Base-by-base conservation (phyloP, 768 basidiomycete species). In the Trametes gibbosa region DNA sequence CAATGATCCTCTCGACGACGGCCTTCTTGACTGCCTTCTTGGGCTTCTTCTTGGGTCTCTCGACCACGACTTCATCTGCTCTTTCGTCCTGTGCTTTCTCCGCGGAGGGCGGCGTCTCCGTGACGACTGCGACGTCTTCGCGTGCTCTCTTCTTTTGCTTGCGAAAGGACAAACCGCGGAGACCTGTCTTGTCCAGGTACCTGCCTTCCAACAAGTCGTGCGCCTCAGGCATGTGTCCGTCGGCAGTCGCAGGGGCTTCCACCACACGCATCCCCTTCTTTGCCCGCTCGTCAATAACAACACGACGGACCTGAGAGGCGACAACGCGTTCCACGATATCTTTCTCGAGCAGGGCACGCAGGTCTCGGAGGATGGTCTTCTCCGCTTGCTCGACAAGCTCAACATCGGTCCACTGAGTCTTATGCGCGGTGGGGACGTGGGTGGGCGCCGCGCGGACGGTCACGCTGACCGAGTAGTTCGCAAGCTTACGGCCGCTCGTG, bases 301-400 rank as follows among this genome's bases (percentile, higher is more conserved):
- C 61, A 62, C 76, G 74, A 59, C 80, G 74, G 49, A 92, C 62
- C 39, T 82, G 82, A 24, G 73, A 68, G 9, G 76, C 80, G 14
- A 90, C 81, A 2, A 89, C 72, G 19, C 82, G 80, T 43, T 87
- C 86, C 62, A 75, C 74, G 32, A 92, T 75, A 64, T 91, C 89
- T 72, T 82, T 85, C 71, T 85, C 82, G 48, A 91, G 72, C 50
- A 82, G 59, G 13, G 56, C 69, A 60, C 72, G 75, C 51, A 92
- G 74, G 70, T 91, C 87, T 24, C 71, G 76, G 49, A 84, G 52
- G 58, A 91, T 81, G 40, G 81, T 73, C 61, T 79, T 74, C 63
- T 81, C 77, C 6, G 87, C 87, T 34, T 76, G 74, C 19, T 78
- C 77, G 17, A 88, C 70, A 41, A 89, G 70, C 63, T 83, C 83